phyloP scores from a whole-genome alignment of 768 basidiomycete genomes.

The Suillus paluster region DNA sequence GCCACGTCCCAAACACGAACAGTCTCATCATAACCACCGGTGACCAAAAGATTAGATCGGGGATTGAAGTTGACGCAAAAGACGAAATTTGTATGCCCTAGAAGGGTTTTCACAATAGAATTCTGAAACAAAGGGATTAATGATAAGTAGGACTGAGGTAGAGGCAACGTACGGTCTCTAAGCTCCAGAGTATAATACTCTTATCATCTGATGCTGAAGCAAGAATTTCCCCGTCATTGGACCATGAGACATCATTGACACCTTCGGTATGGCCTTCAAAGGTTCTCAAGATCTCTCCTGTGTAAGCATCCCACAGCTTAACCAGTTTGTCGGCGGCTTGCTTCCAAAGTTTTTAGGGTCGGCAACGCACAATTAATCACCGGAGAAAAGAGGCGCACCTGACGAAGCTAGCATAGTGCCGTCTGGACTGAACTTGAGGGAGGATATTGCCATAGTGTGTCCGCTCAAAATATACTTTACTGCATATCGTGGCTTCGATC shows the following conservation, averaged over 20 bases:
- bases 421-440: constrained; percentile 88
- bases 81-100: constrained; percentile 92
- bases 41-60: constrained; percentile 86
- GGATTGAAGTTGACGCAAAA: constrained; percentile 95
- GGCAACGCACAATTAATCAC: constrained; percentile 12
- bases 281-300: constrained; percentile 75
- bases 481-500: constrained; percentile 53
- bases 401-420: constrained; percentile 82
- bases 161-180: constrained; percentile 56
- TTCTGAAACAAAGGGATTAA: constrained; percentile 44
- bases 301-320: constrained; percentile 79
- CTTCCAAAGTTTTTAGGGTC: constrained; percentile 42
- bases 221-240: constrained; percentile 76
- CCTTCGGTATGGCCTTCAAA: constrained; percentile 78
- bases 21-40: constrained; percentile 95
- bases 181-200: constrained; percentile 83
- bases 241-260: constrained; percentile 92
- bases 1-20: constrained; percentile 97
- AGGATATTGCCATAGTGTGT: constrained; percentile 83
- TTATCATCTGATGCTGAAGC: constrained; percentile 96
- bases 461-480: constrained; percentile 71
- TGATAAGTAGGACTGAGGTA: constrained; percentile 4
- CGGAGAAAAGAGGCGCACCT: constrained; percentile 54
- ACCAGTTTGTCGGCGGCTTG: constrained; percentile 84
- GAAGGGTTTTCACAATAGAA: constrained; percentile 63